Base-by-base conservation (phyloP, 2,329 filamentous ascomycete genomes). In the Daldinia sp. region DNA sequence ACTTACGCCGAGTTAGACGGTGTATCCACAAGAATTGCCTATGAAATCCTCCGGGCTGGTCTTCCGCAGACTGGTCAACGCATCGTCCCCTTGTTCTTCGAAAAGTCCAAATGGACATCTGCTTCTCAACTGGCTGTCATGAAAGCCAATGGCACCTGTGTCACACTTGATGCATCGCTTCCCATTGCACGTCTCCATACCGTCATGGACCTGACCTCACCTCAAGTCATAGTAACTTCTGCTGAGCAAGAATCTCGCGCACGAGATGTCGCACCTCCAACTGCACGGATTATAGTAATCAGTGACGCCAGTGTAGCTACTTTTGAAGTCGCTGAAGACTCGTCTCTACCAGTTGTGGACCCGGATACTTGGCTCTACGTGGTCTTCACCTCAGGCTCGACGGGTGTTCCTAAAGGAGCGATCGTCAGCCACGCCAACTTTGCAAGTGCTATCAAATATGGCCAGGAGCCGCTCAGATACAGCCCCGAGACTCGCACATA, bases 391-490 rank as follows among this genome's bases (percentile, higher is more conserved):
- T 60, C 57, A 4, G 57, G 57, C 3, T 37, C 42, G 7, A 60
- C 57, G 1, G 57, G 57, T 4, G 28, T 37, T 15, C 57, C 57
- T 9, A 60, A 60, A 12, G 57, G 57, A 23, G 57, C 35, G n/a
- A 39, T 60, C 1, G 37, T 60, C 20, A 35, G 48, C 4, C 57
- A 60, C 37, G 10, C 26, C 7, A 18, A 18, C 15, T 39, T 60
- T 7, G 30, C 30, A n/a, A 60, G 28, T 10, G 15, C 28, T 15
- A n/a, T 39, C 9, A 26, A 28, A 26, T 18, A 50, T 6, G 28
- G 15, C 1, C 9, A 26, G 15, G 6, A 30, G 6, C 15, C 42
- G 30, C 28, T n/a, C 18, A 18, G 13, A 6, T 39, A 48, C 26
- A 35, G 42, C 6, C 44, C 15, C n/a, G 18, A 23, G 7, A 50